Conservation (phyloP, 345 rosid genomes). For the Bruguiera sexangula region DNA sequence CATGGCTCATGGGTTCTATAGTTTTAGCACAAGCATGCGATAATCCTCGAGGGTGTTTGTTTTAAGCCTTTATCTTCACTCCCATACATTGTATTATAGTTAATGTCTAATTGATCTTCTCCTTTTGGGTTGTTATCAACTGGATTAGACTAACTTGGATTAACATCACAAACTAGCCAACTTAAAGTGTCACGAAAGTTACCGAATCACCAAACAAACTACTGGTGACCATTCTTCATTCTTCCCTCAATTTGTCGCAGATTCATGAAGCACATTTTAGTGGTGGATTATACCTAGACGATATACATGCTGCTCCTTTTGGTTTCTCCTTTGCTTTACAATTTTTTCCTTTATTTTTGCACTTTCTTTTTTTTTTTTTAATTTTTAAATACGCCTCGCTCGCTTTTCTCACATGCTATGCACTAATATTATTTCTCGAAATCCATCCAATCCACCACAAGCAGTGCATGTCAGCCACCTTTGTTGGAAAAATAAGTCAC, state of each 20-base stretch:
- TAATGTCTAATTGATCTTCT: slow-evolving; percentile 3
- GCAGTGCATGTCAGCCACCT: slow-evolving; percentile 32
- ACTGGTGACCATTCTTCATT: neutral
- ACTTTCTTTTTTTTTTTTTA: too few species aligned
- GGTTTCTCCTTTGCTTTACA: slow-evolving; percentile 19
- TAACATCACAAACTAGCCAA: slow-evolving; percentile 2
- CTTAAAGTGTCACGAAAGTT: slow-evolving; percentile 15
- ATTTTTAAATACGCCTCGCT: slow-evolving; percentile 3
- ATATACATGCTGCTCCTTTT: slow-evolving; percentile 11
- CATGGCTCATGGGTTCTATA: neutral
- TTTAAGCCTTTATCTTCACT: neutral
- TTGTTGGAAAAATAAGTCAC: slow-evolving; percentile 18
- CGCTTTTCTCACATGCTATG: slow-evolving; percentile 52
- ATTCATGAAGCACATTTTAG: slow-evolving; percentile 16
- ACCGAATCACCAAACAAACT: too few species aligned
- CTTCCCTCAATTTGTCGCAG: slow-evolving; percentile 9
- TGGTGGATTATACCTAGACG: slow-evolving; percentile 25
- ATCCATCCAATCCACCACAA: slow-evolving; percentile 19
- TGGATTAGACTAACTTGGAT: slow-evolving; percentile 28
- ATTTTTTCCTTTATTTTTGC: slow-evolving; percentile 21
- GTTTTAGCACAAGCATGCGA: neutral
- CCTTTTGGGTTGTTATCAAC: neutral
- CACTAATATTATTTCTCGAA: slow-evolving; percentile 22
- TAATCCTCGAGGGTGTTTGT: neutral
- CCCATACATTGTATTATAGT: neutral